Evolutionary conservation across 495 filamentous ascomycete species (phyloP).

Genomic region (Penicillium subrubescens): DNA sequence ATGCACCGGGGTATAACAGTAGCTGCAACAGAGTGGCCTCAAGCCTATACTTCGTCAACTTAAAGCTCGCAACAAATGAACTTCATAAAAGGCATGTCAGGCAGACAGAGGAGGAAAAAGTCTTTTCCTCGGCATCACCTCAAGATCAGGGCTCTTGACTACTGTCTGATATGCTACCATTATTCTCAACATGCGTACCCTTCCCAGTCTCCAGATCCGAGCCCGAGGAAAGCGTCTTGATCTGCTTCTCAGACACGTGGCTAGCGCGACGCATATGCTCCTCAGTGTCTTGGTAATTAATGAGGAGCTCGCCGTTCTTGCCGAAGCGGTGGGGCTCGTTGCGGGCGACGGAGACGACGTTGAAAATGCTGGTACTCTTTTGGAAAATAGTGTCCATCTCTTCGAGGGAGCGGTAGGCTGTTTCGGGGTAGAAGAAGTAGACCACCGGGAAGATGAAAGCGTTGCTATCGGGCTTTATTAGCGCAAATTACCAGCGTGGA

Average conservation of each 20-base stretch:
- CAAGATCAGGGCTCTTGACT: slow-evolving; percentile 1
- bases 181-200: slow-evolving; percentile 25
- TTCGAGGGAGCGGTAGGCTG: slow-evolving; percentile 70
- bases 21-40: too few relatives aligned
- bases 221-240: slow-evolving; percentile 11
- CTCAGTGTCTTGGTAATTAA: slow-evolving; percentile 59
- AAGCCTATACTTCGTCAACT: background rate
- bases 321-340: slow-evolving; percentile 66
- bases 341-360: slow-evolving; percentile 59
- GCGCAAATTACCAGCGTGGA: slow-evolving; percentile 12
- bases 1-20: too few relatives aligned
- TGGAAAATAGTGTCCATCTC: slow-evolving; percentile 74
- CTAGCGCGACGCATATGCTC: slow-evolving; percentile 41
- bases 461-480: slow-evolving; percentile 45
- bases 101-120: background rate
- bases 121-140: background rate
- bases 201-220: slow-evolving; percentile 32
- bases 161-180: slow-evolving; percentile 18
- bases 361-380: slow-evolving; percentile 54
- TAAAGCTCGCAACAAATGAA: background rate
- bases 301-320: slow-evolving; percentile 66
- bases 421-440: slow-evolving; percentile 80
- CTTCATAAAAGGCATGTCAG: background rate
- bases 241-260: slow-evolving; percentile 31
- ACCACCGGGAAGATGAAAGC: slow-evolving; percentile 68